A percentile compares a stretch with the other conserved stretches of the same genome.
These are phyloP conservation scores for Penicillium sumatraense DNA, from an alignment of 2,329 filamentous ascomycete genomes.

Conservation along the genomic window DNA sequence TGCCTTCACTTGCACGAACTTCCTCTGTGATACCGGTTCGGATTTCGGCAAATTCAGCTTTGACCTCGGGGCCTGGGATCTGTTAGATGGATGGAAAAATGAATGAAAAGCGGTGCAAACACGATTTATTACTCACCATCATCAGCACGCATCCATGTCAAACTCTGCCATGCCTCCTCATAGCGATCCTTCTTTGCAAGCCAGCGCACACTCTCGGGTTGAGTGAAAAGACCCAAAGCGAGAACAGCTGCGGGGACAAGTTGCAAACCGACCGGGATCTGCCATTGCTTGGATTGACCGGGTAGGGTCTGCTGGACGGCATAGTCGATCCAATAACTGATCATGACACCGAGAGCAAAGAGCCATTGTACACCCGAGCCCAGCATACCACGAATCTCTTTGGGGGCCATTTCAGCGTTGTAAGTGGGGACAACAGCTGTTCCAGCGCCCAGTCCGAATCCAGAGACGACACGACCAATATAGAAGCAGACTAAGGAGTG, in stretches of 20 bases:
- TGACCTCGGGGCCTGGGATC: conserved; percentile 45
- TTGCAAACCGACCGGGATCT: conserved; percentile 53
- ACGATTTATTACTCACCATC: conserved; percentile 28
- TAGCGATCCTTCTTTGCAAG: conserved; percentile 52
- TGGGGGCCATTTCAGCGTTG: conserved; percentile 49
- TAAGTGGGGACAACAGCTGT: conserved; percentile 49
- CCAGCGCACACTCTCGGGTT: conserved; percentile 56
- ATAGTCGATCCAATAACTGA: conserved; percentile 55
- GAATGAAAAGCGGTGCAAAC: too few species aligned
- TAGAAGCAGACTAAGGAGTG: conserved; percentile 53
- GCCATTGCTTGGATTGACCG: conserved; percentile 52
- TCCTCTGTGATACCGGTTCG: conserved; percentile 30
- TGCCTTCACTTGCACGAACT: conserved; percentile 45
- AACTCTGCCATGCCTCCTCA: conserved; percentile 53
- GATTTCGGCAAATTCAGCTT: conserved; percentile 49
- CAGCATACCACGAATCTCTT: conserved; percentile 46
- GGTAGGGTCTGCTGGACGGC: conserved; percentile 48
- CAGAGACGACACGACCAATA: conserved; percentile 51
- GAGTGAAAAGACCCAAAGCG: conserved; percentile 53
- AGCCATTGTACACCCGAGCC: conserved; percentile 44
- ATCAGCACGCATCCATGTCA: conserved; percentile 54
- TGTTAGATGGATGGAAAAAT: neutral
- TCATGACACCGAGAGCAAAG: conserved; percentile 42
- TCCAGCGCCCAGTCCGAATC: conserved; percentile 52
- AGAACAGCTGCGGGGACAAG: conserved; percentile 55